Evolutionary conservation across 2,329 filamentous ascomycete genomes (phyloP).

Genomic region (Fusarium agapanthi): DNA sequence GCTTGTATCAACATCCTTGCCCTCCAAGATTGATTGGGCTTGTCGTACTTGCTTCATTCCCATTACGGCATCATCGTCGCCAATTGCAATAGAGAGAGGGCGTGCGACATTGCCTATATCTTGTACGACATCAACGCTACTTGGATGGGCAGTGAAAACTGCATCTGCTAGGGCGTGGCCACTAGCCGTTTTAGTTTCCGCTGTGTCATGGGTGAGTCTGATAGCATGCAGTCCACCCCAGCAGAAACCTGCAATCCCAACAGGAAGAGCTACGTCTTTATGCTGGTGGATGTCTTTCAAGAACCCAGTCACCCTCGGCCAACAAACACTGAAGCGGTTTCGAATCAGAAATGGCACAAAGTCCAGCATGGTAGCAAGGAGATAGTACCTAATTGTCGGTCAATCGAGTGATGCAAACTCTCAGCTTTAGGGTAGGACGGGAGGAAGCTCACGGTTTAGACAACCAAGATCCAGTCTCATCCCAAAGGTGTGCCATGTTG

Average conservation of each 20-base stretch:
- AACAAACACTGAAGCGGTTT: constrained; percentile 45
- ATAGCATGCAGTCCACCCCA: constrained; percentile 68
- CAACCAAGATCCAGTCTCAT: not conserved
- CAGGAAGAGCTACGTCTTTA: constrained; percentile 42
- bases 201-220: constrained; percentile 51
- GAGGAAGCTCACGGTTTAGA: not conserved
- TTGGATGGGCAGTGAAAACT: not conserved
- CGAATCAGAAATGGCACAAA: not conserved
- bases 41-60: not conserved
- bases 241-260: constrained; percentile 68
- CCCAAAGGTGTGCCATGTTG: not conserved
- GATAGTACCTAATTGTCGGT: not conserved
- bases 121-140: not conserved
- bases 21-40: not conserved
- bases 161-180: not conserved
- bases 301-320: constrained; percentile 49
- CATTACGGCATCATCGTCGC: not conserved
- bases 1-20: not conserved
- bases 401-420: not conserved
- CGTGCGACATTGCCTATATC: not conserved
- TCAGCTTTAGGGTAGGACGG: not conserved
- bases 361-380: not conserved
- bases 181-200: not conserved
- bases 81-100: not conserved
- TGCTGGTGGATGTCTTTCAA: constrained; percentile 49